Percentiles rank a stretch among this genome's conserved stretches.
Conservation (phyloP, 1,284 basidiomycete species). For the Mycena sp. region DNA sequence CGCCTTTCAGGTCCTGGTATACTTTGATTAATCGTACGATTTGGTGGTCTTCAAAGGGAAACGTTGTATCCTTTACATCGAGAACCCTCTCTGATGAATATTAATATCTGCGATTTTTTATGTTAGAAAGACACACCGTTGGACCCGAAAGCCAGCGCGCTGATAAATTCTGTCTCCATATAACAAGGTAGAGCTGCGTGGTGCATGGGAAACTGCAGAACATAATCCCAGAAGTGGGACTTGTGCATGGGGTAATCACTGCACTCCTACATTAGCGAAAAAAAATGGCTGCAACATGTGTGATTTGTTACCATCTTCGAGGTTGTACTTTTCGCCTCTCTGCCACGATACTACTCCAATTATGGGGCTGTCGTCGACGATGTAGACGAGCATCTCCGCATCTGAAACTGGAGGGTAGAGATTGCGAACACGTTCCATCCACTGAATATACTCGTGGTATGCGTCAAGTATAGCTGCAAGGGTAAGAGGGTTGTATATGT, state of each 20-base stretch:
- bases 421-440: not conserved
- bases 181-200: slow-evolving; percentile 21
- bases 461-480: not conserved
- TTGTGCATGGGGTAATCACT: not conserved
- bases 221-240: slow-evolving; percentile 30
- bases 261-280: not conserved
- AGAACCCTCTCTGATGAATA: slow-evolving; percentile 4
- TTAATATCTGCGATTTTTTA: no score
- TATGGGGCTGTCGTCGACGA: not conserved
- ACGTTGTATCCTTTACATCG: slow-evolving; percentile 9
- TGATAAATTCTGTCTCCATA: slow-evolving; percentile 34
- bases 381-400: not conserved
- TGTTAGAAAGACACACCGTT: slow-evolving; percentile 32
- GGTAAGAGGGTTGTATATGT: not conserved
- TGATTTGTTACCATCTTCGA: not conserved
- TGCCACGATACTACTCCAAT: not conserved
- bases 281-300: not conserved
- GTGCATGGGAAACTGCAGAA: slow-evolving; percentile 36
- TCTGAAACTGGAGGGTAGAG: not conserved
- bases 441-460: not conserved
- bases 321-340: not conserved
- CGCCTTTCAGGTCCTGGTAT: slow-evolving; percentile 16
- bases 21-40: slow-evolving; percentile 5
- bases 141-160: slow-evolving; percentile 34
- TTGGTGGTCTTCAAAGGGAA: slow-evolving; percentile 18